These are phyloP conservation scores for Cardamine resedifolia DNA, from an alignment of 345 rosid genomes.

Conservation along the genomic window DNA sequence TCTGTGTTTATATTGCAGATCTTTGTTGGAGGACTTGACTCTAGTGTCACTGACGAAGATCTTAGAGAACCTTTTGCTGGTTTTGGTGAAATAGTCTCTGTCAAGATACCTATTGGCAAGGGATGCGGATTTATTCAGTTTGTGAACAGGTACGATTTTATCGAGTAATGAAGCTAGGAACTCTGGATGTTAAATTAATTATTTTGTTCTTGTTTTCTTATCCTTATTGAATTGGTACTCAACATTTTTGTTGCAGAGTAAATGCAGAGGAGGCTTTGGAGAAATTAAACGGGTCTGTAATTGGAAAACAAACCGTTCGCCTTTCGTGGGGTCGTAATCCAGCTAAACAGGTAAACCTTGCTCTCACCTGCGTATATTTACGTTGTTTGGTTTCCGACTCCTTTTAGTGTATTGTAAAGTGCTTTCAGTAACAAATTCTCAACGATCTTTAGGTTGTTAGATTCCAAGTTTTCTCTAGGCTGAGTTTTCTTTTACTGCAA, in stretches of 20 bases:
- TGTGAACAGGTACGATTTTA: conserved; percentile 61
- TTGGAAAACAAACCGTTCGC: conserved; percentile 76
- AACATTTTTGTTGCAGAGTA: conserved; percentile 46
- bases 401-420: neutral
- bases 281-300: conserved; percentile 58
- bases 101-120: conserved; percentile 85
- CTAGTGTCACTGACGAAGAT: conserved; percentile 80
- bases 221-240: neutral
- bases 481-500: neutral
- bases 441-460: neutral
- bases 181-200: neutral
- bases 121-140: conserved; percentile 98
- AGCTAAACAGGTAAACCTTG: conserved; percentile 59
- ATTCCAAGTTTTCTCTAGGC: neutral
- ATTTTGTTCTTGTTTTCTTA: neutral
- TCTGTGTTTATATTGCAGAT: conserved; percentile 47
- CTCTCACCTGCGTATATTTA: neutral
- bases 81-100: conserved; percentile 86
- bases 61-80: conserved; percentile 72
- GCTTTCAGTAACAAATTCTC: neutral
- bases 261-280: conserved; percentile 91
- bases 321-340: conserved; percentile 91
- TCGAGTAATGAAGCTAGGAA: neutral
- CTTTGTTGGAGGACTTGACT: conserved; percentile 96
- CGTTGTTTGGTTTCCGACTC: neutral